Evolutionary conservation across 352 stramenopile species (phyloP), one percentile per base, ranked within the genome.

Genomic region (Blastocystis hominis): DNA sequence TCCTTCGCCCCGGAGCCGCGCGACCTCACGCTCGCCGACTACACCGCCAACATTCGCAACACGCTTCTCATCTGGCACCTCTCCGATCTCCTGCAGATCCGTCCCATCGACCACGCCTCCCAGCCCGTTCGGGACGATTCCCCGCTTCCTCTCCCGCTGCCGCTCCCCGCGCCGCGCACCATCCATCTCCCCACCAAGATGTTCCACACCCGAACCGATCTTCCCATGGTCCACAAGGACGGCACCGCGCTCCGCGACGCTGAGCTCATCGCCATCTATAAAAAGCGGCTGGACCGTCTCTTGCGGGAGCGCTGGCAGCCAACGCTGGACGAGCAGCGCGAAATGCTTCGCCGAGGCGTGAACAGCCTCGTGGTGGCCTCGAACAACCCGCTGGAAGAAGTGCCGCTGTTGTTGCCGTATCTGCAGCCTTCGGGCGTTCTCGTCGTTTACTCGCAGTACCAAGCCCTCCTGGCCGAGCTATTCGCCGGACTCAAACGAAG

Each of bases 381-480:
- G 3, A 87, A 87, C 55, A 63, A 87, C 64, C 77, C 77, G 44
- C 42, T 87, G 46, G 47, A 75, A 40, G 62, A 87, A n/a, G 42
- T 87, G 36, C 77, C 77, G 36, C 30, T 3, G 47, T 38, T 87
- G 13, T 20, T 87, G 7, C 77, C 77, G 2, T 87, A 87, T 63
- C 64, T 87, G 3, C 40, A 56, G 7, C 77, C 77, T 47, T 75
- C 77, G 34, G 77, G 77, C 1, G 44, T 87, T 38, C 42, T 87
- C 3, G 77, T 77, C 10, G 77, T 87, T 20, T 87, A 87, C 42
- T 77, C 77, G 2, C 77, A 75, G 44, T 87, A 87, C 46, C 62
- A 77, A 44, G 61, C 61, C 10, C 34, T 87, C 13, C 62, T 75
- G 40, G 64, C 77, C 30, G 77, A 87, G 64, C 34, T 87, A 24